Base-by-base conservation (phyloP, 164 flowering plant species). In the Sextonia rubra region DNA sequence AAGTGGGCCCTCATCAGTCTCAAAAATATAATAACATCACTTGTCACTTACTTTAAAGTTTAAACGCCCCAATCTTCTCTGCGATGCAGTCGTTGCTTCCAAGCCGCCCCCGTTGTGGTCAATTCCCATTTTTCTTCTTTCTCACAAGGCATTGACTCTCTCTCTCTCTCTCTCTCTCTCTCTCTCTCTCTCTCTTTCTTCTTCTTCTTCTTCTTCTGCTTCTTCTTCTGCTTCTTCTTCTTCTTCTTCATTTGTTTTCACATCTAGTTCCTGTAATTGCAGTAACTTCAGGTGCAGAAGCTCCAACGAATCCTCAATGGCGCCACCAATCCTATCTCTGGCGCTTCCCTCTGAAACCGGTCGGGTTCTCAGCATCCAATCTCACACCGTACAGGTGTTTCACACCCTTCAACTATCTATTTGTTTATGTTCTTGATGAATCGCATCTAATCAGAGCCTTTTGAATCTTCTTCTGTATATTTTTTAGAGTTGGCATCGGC, bases 311-410 rank as follows among this genome's bases (percentile, higher is more conserved):
- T 29, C 72, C 29, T 23, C 20, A 63, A 71, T 71, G 74, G 74
- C 68, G 60, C 77, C 77, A 24, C 97, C 99, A 70, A 83, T 95
- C 76, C 88, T 95, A n/a, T 90, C 99, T 0, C 65, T 93, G 55
- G 97, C 87, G 67, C 82, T 95, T 60, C 98, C 99, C 1, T 90
- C 99, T 3, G 90, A 83, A 29, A 91, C 97, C 8, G 99, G 99
- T 71, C 92, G 99, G 71, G 92, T 95, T 83, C 96, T 95, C 71
- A 95, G 99, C 76, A 91, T 95, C 75, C 99, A 95, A 70, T 95
- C 99, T 67, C 99, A 95, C 72, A 95, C 99, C 0, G 99, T 93
- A 74, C 99, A 95, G 98, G 98, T 92, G 72, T 70, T 11, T 48
- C 18, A 47, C 64, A 6, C 58, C 18, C 15, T 5, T 52, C 17